Conservation (phyloP, 768 basidiomycete species). For the Rhizopogon sp. region DNA sequence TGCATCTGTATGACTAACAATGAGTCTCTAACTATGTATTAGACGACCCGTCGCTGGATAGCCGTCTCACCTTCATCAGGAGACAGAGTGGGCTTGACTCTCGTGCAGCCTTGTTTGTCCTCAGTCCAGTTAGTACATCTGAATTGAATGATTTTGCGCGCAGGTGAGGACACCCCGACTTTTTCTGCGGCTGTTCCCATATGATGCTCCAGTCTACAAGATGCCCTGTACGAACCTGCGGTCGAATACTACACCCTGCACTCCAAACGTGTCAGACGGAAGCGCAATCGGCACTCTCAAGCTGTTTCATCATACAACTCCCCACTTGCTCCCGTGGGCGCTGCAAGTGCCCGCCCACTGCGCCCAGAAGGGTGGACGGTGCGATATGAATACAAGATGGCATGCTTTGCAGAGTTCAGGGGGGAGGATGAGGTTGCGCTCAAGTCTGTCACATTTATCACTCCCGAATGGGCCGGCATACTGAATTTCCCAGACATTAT, state of each 20-base stretch:
- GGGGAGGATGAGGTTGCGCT: constrained; percentile 90
- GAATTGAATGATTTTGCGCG: constrained; percentile 88
- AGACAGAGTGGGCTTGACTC: constrained; percentile 87
- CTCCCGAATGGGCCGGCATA: constrained; percentile 5
- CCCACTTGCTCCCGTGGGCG: constrained; percentile 41
- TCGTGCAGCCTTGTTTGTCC: constrained; percentile 87
- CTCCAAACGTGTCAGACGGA: constrained; percentile 86
- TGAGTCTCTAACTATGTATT: not conserved
- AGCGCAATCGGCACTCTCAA: constrained; percentile 80
- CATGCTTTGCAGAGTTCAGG: constrained; percentile 91
- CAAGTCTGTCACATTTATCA: constrained; percentile 51
- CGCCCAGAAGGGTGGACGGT: constrained; percentile 92
- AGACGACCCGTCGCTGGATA: constrained; percentile 86
- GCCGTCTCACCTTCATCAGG: constrained; percentile 81
- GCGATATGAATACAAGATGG: constrained; percentile 97
- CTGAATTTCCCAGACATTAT: constrained; percentile 61
- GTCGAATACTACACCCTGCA: constrained; percentile 92
- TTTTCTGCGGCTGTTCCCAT: not conserved
- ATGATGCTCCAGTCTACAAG: constrained; percentile 58
- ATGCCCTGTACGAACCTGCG: constrained; percentile 84
- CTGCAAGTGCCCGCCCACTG: constrained; percentile 47
- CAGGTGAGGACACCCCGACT: constrained; percentile 41
- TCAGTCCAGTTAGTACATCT: constrained; percentile 83
- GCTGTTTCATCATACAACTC: constrained; percentile 40
- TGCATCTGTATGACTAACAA: not conserved